Base-by-base conservation (phyloP, 2,329 filamentous ascomycete species). In the Pseudopithomyces maydicus region DNA sequence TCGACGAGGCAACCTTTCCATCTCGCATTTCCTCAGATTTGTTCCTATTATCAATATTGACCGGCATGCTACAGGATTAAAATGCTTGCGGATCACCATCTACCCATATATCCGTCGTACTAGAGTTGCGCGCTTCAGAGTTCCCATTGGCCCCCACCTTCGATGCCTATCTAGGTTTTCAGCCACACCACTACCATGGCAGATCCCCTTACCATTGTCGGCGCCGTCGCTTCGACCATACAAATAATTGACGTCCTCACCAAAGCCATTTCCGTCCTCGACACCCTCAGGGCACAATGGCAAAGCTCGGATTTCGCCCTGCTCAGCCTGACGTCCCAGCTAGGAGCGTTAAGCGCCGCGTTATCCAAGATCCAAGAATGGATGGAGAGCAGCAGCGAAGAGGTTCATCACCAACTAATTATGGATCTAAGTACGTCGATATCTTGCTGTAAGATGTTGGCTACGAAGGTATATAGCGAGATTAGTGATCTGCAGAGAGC, bases 341-440 rank as follows among this genome's bases (percentile, higher is more conserved):
- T 64, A 5, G 60, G 51, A 14, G 55, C 62, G 10, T 54, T 67
- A 3, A 41, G 56, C 20, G 59, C 58, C 11, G 61, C 64, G 8
- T 45, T 67, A n/a, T 23, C 29, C 15, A 58, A 67, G 46, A 64
- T 67, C n/a, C 52, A 64, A 33, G 51, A 52, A 52, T 65, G 57
- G 61, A 57, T 62, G 15, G 52, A 57, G 4, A 43, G 23, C 32
- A 47, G 52, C 14, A 15, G 33, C 1, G 45, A 36, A 2, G 52
- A 54, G 23, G 3, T 43, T 12, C 52, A 65, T 38, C 52, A 65
- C 46, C 64, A 64, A 38, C 54, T 65, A 2, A 42, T 56, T 20
- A 61, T 65, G 54, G 64, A 67, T 47, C 46, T 67, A 2, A 57
- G 62, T 12, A 26, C 52, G 11, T 61, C 64, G 2, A 36, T 65